Evolutionary conservation across 1,139 yeast genomes (phyloP).

Genomic region (Yamadazyma sp.): DNA sequence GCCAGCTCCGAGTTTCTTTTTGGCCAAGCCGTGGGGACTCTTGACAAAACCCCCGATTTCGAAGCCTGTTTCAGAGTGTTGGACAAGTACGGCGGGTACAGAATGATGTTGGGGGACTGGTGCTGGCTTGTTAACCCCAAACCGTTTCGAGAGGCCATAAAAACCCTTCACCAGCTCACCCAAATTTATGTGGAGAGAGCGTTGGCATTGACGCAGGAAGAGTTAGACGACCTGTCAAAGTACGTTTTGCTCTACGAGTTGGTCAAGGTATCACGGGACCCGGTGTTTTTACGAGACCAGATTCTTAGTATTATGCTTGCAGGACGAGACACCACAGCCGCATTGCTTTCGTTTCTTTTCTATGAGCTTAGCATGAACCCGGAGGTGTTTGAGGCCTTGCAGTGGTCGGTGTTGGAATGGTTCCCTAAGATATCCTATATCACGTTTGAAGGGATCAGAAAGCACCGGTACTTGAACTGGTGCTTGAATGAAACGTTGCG

Average conservation of each 20-base stretch:
- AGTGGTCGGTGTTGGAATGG: slow-evolving; percentile 25
- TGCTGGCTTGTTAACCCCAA: slow-evolving; percentile 27
- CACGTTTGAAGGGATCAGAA: slow-evolving; percentile 45
- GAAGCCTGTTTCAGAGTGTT: too few relatives aligned
- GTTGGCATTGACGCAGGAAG: slow-evolving; percentile 23
- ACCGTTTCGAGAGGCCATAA: slow-evolving; percentile 24
- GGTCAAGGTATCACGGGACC: slow-evolving; percentile 43
- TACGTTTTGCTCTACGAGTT: slow-evolving; percentile 46
- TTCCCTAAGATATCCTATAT: slow-evolving; percentile 25
- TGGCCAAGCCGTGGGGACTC: too few relatives aligned
- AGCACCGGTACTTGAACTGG: slow-evolving; percentile 45
- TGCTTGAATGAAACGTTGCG: slow-evolving; percentile 50
- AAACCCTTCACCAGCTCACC: slow-evolving; percentile 26
- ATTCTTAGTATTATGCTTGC: slow-evolving; percentile 47
- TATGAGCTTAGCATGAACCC: slow-evolving; percentile 42
- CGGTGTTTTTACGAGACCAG: slow-evolving; percentile 43
- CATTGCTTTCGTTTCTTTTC: slow-evolving; percentile 41
- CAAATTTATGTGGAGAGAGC: slow-evolving; percentile 23
- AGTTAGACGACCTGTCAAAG: slow-evolving; percentile 22
- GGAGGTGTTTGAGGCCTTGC: slow-evolving; percentile 30
- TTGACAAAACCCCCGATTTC: too few relatives aligned
- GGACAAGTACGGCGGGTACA: too few relatives aligned
- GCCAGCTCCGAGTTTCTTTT: too few relatives aligned
- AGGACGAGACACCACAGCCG: slow-evolving; percentile 55
- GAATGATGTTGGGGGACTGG: too few relatives aligned